Conservation (phyloP, 2,329 filamentous ascomycete species). For the Sporothrix humicola region DNA sequence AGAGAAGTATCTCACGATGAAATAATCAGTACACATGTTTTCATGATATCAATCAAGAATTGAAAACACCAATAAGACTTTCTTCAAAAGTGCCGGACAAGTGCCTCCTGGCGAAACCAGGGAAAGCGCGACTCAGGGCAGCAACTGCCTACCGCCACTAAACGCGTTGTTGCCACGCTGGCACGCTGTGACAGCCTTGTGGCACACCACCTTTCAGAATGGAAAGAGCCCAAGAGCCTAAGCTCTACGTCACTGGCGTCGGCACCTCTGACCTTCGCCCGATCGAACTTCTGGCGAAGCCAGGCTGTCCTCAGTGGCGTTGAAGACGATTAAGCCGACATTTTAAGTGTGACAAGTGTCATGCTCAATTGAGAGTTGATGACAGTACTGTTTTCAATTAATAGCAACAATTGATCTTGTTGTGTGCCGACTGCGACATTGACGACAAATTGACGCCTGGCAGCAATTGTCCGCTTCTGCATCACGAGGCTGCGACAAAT, state of each 20-base stretch:
- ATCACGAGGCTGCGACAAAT: constrained; percentile 13
- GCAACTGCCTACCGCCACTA: constrained; percentile 7
- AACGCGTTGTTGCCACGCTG: constrained; percentile 22
- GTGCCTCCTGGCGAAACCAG: background rate
- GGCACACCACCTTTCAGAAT: background rate
- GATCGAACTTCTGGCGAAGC: background rate
- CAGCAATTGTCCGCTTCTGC: background rate
- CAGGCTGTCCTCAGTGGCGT: constrained; percentile 27
- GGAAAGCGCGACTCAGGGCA: constrained; percentile 13
- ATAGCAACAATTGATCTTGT: background rate
- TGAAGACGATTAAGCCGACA: too few species aligned
- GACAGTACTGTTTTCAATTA: background rate
- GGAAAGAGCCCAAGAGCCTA: constrained; percentile 6
- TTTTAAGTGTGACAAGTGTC: background rate
- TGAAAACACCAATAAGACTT: too few species aligned
- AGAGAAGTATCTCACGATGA: too few species aligned
- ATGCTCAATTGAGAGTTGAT: background rate
- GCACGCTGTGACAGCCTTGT: background rate
- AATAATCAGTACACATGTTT: too few species aligned
- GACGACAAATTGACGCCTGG: background rate
- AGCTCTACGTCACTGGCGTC: background rate
- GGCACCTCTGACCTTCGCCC: background rate
- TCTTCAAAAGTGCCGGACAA: too few species aligned
- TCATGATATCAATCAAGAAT: too few species aligned
- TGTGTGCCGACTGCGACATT: background rate